A percentile compares a stretch with the other conserved stretches of the same genome.
Evolutionary conservation across 2,329 filamentous ascomycete species (phyloP).

Genomic region (Rhexocercosporidium sp.): DNA sequence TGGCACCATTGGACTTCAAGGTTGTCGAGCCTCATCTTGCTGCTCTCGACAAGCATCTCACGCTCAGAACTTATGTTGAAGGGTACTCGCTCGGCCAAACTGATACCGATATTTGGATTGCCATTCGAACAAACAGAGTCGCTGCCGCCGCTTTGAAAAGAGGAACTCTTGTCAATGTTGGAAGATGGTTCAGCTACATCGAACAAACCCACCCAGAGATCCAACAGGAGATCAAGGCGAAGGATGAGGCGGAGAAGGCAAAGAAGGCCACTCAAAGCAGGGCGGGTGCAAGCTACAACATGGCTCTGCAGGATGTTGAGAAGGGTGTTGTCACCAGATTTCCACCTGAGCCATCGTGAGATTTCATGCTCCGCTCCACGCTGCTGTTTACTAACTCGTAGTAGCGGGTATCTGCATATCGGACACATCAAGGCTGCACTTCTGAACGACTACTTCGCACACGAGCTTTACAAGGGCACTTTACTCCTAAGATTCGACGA

Average conservation of each 20-base stretch:
- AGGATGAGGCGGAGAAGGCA: conserved; percentile 70
- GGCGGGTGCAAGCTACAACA: conserved; percentile 86
- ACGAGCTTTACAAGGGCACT: conserved; percentile 90
- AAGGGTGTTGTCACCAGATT: conserved; percentile 92
- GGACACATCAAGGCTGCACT: conserved; percentile 94
- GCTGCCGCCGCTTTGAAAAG: conserved; percentile 81
- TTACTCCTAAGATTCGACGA: conserved; percentile 94
- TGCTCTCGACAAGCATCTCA: conserved; percentile 85
- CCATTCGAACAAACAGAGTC: conserved; percentile 83
- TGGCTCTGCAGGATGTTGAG: conserved; percentile 82
- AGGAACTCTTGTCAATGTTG: conserved; percentile 75
- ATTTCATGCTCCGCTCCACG: conserved; percentile 27
- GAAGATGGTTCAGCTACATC: conserved; percentile 86
- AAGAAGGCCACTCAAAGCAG: conserved; percentile 74
- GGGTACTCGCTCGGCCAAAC: conserved; percentile 79
- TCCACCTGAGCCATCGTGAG: conserved; percentile 88
- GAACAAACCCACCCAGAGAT: conserved; percentile 83
- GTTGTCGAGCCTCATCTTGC: conserved; percentile 74
- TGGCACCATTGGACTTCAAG: conserved; percentile 76
- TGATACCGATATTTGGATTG: conserved; percentile 83
- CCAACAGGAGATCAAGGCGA: conserved; percentile 69
- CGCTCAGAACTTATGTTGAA: conserved; percentile 82
- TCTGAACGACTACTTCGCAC: conserved; percentile 95
- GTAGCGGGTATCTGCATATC: conserved; percentile 83
- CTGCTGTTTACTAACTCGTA: conserved; percentile 22